Conservation (phyloP, 202 grass and related monocot genomes). For the Saccharum hybrid region DNA sequence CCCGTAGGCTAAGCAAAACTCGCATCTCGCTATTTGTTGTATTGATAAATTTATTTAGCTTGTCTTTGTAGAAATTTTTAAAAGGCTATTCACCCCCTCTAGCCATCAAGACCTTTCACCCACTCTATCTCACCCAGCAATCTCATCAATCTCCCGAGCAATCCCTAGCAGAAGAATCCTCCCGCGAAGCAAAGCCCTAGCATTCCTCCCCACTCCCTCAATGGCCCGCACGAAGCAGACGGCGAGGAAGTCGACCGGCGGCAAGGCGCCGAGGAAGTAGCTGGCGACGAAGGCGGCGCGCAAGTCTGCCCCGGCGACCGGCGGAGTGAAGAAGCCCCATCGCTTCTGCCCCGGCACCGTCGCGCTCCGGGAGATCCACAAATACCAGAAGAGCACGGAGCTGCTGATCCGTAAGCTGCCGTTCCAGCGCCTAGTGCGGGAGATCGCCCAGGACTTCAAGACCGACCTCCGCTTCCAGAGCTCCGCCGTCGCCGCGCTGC, state of each 20-base stretch:
- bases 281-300: conserved; percentile 77
- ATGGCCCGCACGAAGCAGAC: conserved; percentile 91
- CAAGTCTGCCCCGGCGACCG: conserved; percentile 74
- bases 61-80: too few species aligned
- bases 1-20: too few species aligned
- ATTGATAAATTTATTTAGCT: too few species aligned
- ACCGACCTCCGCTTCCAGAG: conserved; percentile 80
- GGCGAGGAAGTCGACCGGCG: conserved; percentile 74
- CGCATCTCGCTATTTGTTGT: too few species aligned
- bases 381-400: conserved; percentile 87
- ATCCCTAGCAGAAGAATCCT: not conserved
- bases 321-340: conserved; percentile 79
- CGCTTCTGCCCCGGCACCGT: conserved; percentile 75
- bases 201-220: not conserved
- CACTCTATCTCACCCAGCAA: not conserved
- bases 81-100: too few species aligned
- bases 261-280: conserved; percentile 76
- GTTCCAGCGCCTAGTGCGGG: conserved; percentile 68
- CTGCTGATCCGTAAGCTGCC: conserved; percentile 72
- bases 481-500: conserved; percentile 65
- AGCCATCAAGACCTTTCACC: too few species aligned
- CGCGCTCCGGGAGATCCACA: conserved; percentile 71
- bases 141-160: not conserved
- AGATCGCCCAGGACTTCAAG: conserved; percentile 85
- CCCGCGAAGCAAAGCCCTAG: not conserved